A percentile compares a stretch with the other conserved stretches of the same genome.
These are phyloP conservation scores for Mycena kentingensis DNA, from an alignment of 768 basidiomycete species.

Conservation along the genomic window DNA sequence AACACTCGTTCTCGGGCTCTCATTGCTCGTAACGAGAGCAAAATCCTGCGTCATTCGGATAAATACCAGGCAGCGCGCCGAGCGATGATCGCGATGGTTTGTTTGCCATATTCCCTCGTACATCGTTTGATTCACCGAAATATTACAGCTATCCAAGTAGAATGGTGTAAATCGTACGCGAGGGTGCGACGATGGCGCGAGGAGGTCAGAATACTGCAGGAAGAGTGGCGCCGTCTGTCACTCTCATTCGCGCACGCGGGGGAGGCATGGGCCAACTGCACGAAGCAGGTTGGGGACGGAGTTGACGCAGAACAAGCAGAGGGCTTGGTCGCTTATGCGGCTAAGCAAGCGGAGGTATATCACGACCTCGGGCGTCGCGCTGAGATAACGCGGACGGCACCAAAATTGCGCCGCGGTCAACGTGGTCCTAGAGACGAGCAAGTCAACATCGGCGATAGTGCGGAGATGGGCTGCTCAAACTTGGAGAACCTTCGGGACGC, in stretches of 20 bases:
- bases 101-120: neutral
- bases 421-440: too few species aligned
- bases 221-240: neutral
- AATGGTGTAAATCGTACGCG: conserved; percentile 9
- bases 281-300: neutral
- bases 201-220: conserved; percentile 12
- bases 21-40: conserved; percentile 7
- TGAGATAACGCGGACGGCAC: too few species aligned
- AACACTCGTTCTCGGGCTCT: conserved; percentile 5
- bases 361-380: too few species aligned
- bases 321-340: too few species aligned
- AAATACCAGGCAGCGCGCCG: conserved; percentile 10
- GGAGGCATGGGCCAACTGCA: conserved; percentile 4
- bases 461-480: too few species aligned
- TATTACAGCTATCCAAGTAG: conserved; percentile 3
- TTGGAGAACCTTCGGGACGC: too few species aligned
- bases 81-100: neutral
- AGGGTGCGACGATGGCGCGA: conserved; percentile 2
- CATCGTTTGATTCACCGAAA: neutral
- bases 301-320: neutral
- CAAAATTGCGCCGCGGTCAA: too few species aligned
- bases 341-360: too few species aligned
- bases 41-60: conserved; percentile 4
- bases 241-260: conserved; percentile 3
- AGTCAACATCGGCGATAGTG: too few species aligned